Evolutionary conservation across 768 basidiomycete species (phyloP), one percentile per base, ranked within the genome.

Genomic region (Leccinum imitatum): DNA sequence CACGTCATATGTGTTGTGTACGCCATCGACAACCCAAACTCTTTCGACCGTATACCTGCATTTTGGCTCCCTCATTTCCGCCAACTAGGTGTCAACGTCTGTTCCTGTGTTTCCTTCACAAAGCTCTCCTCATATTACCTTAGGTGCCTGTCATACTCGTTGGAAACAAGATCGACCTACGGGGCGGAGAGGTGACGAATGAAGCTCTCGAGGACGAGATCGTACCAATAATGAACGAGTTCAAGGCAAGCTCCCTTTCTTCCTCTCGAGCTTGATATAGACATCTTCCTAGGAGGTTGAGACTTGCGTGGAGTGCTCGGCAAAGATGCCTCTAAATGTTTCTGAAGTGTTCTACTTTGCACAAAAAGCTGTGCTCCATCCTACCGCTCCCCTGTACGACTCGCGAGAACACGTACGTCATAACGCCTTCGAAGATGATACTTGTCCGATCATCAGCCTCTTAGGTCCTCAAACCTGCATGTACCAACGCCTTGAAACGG

Each of bases 1-100:
- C 95, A 99, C 78, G 96, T 97, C 70, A 98, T 98, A 63, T 96
- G 93, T 71, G 89, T 99, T 60, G 96, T 99, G 50, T 98, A 98
- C 73, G 87, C 93, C 33, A 94, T 98, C 69, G 95, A 98, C 79
- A 93, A 95, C 72, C 90, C 96, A 33, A 89, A 91, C 68, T 95
- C 94, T 14, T 99, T 99, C 75, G 93, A 96, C 76, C 88, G 96
- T 53, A 93, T 99, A 75, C 93, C 96, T n/a, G 88, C 95, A 1
- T 98, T 93, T 71, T 99, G 96, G 96, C 79, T 99, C 58, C 96
- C 96, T 23, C 87, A 93, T 67, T 96, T 99, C 76, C 85, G 95
- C 15, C 87, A 93, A 64, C 82, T 97, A 9, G 96, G 96, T 55
- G 94, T 98, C 67, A 99, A 99, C 79, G 96, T 95, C 69, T 65